phyloP scores from a whole-genome alignment of 371 early-diverging fungal genomes.

The Rhizopus sp. region DNA sequence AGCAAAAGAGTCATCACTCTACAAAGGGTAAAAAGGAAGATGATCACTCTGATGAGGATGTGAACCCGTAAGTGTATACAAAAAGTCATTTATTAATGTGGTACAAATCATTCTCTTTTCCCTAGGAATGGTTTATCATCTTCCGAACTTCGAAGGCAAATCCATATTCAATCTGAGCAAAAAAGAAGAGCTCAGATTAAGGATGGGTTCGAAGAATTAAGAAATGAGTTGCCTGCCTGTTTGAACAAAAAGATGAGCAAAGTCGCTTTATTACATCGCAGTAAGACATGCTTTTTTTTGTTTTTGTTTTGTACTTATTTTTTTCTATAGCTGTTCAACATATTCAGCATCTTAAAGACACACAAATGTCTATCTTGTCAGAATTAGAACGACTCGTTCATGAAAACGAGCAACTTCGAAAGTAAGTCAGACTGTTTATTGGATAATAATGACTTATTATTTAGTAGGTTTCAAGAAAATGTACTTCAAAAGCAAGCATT shows the following conservation, averaged over 20 bases:
- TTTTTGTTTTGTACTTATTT: neutral
- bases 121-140: conserved; percentile 18
- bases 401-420: conserved; percentile 44
- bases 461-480: conserved; percentile 31
- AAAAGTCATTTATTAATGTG: neutral
- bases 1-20: conserved; percentile 20
- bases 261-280: conserved; percentile 37
- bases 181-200: conserved; percentile 53
- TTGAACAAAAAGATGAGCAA: conserved; percentile 42
- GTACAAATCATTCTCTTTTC: conserved; percentile 1
- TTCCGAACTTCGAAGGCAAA: conserved; percentile 42
- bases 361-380: conserved; percentile 35
- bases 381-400: conserved; percentile 40
- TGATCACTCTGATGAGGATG: conserved; percentile 31
- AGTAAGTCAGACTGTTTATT: conserved; percentile 22
- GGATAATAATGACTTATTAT: neutral
- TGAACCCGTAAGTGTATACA: conserved; percentile 16
- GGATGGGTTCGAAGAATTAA: conserved; percentile 40
- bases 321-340: conserved; percentile 36
- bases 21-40: conserved; percentile 11
- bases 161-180: conserved; percentile 55
- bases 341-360: conserved; percentile 42
- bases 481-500: conserved; percentile 38
- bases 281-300: conserved; percentile 26
- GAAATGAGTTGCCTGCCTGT: conserved; percentile 35